A percentile compares a stretch with the other conserved stretches of the same genome.
phyloP scores from a whole-genome alignment of 1,284 basidiomycete genomes.

The Moesziomyces sp. region DNA sequence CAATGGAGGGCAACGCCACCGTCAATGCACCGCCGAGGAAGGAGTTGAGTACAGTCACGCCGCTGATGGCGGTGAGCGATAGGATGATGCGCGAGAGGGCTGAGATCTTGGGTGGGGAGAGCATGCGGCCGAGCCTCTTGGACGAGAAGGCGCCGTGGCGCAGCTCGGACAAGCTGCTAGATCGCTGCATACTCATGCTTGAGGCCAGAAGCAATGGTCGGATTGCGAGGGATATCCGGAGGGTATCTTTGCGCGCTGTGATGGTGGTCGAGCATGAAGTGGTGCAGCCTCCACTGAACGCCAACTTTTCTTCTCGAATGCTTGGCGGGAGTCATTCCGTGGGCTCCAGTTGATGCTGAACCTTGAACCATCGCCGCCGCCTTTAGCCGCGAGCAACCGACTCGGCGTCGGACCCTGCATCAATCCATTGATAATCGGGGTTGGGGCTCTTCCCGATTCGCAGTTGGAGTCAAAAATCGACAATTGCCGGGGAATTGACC shows the following conservation, averaged over 20 bases:
- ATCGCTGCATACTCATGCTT: conserved; percentile 24
- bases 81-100: conserved; percentile 27
- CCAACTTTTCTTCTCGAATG: background rate
- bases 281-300: background rate
- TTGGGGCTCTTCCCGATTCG: no score
- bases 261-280: background rate
- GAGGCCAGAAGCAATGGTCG: background rate
- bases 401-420: background rate
- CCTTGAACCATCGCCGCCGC: no score
- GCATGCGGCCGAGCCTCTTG: conserved; percentile 20
- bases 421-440: no score
- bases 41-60: conserved; percentile 63
- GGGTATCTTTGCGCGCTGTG: background rate
- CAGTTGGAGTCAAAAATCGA: no score
- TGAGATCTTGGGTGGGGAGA: conserved; percentile 30
- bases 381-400: background rate
- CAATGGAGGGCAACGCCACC: conserved; percentile 77
- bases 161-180: conserved; percentile 23
- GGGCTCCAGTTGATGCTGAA: background rate
- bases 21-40: conserved; percentile 70
- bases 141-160: conserved; percentile 25
- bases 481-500: conserved; percentile 11
- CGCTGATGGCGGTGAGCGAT: conserved; percentile 47
- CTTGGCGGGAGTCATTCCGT: background rate
- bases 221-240: background rate